Evolutionary conservation across 495 filamentous ascomycete genomes (phyloP), one percentile per base, ranked within the genome.

Genomic region (Tuber microsphaerosporum): DNA sequence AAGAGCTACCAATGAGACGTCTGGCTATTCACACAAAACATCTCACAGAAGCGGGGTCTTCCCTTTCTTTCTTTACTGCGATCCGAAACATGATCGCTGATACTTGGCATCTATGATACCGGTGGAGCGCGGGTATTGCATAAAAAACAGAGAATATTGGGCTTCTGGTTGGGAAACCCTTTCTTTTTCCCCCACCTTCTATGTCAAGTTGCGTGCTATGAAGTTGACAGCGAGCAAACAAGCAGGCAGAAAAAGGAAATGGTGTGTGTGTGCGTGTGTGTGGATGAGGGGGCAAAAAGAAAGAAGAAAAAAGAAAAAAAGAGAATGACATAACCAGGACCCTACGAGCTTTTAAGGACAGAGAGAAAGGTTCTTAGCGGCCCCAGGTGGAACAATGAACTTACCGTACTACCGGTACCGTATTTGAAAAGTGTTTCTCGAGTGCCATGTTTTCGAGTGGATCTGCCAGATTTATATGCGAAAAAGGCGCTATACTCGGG

Each of bases 21-120:
- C 56, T 10, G 14, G 56, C 0, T n/a, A 31, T 65, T 31, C 56
- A 65, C 31, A 65, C 56, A 65, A 65, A 65, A 31, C 56, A 65
- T 65, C 56, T 31, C 56, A 65, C 56, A 65, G 56, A 65, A 65
- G 56, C 56, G 56, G 56, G 56, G 56, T 65, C 56, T 31, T 61
- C 31, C 1, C 26, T 14, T 14, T 65, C 56, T 17, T 22, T 14
- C 56, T 65, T 4, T 31, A 12, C 26, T 65, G 56, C 56, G 56
- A 65, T 65, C 56, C 56, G 56, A 65, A 65, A 65, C 56, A 65
- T 31, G 56, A 65, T 65, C 56, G n/a, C n/a, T 65, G 56, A 65
- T 31, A 65, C 12, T 65, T 65, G 26, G 56, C 51, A 61, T 61
- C 51, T 31, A 61, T 61, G 51, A 61, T 31, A 61, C 51, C 51